Evolutionary conservation across 805 yeast species (phyloP), one percentile per base, ranked within the genome.

Genomic region (Aciculoconidium aculeatum): DNA sequence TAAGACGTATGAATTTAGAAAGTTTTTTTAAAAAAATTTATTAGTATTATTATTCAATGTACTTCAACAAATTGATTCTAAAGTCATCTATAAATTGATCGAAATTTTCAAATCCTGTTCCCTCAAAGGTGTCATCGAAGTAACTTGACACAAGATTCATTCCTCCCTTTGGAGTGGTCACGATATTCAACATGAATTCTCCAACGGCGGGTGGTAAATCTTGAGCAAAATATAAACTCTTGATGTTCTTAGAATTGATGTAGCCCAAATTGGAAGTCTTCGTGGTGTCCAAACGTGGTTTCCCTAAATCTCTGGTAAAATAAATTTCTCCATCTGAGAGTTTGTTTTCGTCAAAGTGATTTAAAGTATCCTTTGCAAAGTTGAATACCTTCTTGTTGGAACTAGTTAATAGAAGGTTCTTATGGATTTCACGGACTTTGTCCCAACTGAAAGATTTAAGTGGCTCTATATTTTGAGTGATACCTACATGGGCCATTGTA

Each of bases 241-340:
- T 44, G 11, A 62, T 44, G 4, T 35, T 34, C 2, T 60, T 55
- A n/a, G 44, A 26, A 4, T 44, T 46, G 6, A 50, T 41, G 6
- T 47, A 35, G 1, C 69, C 69, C 34, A 62, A 43, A 32, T 62
- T 62, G 11, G 67, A 61, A 25, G 58, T 28, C 32, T 62, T 62
- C 12, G 48, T 30, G 0, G 60, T 35, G 28, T 62, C 69, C 1
- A 43, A 48, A 32, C 53, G 53, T 5, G 47, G 44, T 7, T 44
- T 39, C 2, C 49, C 55, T 18, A 60, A 28, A 2, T 23, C 35
- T 1, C 27, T 16, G 3, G 41, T 40, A 30, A 62, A 62, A 19
- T 52, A 47, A 2, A 30, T 36, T 1, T 9, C n/a, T 24, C 53
- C 50, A 16, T 47, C 42, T 5, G 23, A 21, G 4, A 21, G 31